phyloP scores from a whole-genome alignment of 169 alveolate species.

The Theileria orientalis region DNA sequence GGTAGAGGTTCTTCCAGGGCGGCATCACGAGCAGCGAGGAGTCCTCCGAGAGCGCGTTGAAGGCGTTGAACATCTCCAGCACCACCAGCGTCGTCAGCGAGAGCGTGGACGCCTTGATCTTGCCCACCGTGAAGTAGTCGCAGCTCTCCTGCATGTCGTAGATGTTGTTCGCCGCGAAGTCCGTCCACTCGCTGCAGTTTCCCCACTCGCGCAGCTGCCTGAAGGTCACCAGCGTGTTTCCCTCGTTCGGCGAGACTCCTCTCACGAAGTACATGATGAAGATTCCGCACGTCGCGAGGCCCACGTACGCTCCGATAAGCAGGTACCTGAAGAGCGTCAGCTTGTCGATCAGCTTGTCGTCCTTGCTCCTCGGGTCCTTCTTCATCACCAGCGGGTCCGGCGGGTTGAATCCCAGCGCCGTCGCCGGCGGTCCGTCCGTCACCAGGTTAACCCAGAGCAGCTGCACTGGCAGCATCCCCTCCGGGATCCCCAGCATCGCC shows the following conservation, averaged over 20 bases:
- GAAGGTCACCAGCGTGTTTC: slow-evolving; percentile 90
- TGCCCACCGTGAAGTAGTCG: slow-evolving; percentile 94
- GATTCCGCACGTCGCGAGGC: slow-evolving; percentile 97
- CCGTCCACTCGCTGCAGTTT: slow-evolving; percentile 85
- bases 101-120: slow-evolving; percentile 95
- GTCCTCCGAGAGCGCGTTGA: slow-evolving; percentile 97
- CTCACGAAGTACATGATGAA: slow-evolving; percentile 92
- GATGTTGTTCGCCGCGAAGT: slow-evolving; percentile 76
- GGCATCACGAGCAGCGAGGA: slow-evolving; percentile 92
- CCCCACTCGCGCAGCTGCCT: slow-evolving; percentile 83
- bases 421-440: slow-evolving; percentile 99
- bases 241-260: slow-evolving; percentile 88
- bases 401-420: slow-evolving; percentile 99
- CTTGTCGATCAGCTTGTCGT: slow-evolving; percentile 91
- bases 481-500: slow-evolving; percentile 97
- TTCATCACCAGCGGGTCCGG: slow-evolving; percentile 97
- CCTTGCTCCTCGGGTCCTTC: slow-evolving; percentile 94
- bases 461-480: slow-evolving; percentile 96
- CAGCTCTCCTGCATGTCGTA: slow-evolving; percentile 89
- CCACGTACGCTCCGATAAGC: slow-evolving; percentile 96
- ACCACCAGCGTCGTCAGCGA: slow-evolving; percentile 94
- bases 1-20: slow-evolving; percentile 95
- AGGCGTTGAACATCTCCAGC: slow-evolving; percentile 98
- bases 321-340: slow-evolving; percentile 92
- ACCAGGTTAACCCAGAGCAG: slow-evolving; percentile 99